Conservation (phyloP, 352 stramenopile genomes). For the Globisporangium okanoganense region DNA sequence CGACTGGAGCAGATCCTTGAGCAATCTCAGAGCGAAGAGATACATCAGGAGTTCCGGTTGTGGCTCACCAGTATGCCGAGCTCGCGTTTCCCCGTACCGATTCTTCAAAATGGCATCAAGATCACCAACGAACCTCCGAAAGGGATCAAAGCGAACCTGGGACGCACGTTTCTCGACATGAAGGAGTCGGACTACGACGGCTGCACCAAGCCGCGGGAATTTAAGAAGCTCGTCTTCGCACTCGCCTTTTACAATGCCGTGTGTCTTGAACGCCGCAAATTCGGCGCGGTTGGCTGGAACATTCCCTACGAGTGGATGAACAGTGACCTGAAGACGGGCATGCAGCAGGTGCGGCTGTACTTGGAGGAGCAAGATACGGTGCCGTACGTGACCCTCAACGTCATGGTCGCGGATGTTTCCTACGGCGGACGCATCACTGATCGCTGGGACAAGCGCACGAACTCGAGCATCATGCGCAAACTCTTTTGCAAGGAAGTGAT, state of each 20-base stretch:
- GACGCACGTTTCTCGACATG: conserved; percentile 92
- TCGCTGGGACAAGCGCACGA: conserved; percentile 92
- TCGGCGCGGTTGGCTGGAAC: conserved; percentile 94
- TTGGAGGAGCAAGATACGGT: conserved; percentile 92
- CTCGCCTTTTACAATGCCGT: conserved; percentile 95
- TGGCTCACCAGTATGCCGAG: conserved; percentile 94
- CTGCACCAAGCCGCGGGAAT: conserved; percentile 84
- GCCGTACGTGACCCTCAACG: conserved; percentile 93
- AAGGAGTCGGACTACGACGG: conserved; percentile 87
- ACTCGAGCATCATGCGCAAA: conserved; percentile 92
- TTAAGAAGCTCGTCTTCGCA: conserved; percentile 91
- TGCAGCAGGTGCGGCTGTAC: conserved; percentile 91
- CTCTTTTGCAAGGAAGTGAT: conserved; percentile 88
- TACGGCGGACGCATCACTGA: conserved; percentile 95
- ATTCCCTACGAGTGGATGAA: conserved; percentile 98
- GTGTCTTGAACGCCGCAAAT: conserved; percentile 92
- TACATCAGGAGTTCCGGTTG: conserved; percentile 89
- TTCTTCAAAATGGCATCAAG: conserved; percentile 95
- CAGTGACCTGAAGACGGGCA: conserved; percentile 92
- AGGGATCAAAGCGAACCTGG: conserved; percentile 90
- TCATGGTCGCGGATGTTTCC: conserved; percentile 94
- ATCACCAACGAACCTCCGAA: conserved; percentile 94
- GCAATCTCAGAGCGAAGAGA: conserved; percentile 50
- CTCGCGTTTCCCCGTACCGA: conserved; percentile 88
- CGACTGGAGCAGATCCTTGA: conserved; percentile 90